Percentiles rank a stretch among this genome's conserved stretches.
Conservation (phyloP, 768 basidiomycete species). For the Trametes coccinea region DNA sequence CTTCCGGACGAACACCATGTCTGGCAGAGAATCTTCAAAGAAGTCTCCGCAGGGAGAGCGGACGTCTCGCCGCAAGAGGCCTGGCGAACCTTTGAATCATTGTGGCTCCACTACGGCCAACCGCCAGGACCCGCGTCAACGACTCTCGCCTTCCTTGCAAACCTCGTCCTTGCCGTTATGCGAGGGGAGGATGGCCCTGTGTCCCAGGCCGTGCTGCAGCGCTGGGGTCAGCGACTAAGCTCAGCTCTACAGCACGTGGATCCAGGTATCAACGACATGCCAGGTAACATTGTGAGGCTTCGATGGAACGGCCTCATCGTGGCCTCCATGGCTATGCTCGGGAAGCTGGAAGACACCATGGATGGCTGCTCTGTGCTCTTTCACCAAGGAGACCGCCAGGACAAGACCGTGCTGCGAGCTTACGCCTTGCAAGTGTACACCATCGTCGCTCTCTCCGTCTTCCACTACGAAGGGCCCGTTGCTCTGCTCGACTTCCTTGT, state of each 20-base stretch:
- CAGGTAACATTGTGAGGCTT: constrained; percentile 23
- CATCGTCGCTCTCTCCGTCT: constrained; percentile 39
- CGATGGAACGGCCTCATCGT: constrained; percentile 33
- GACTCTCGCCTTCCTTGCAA: constrained; percentile 7
- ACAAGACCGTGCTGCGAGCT: constrained; percentile 24
- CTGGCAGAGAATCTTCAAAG: constrained; percentile 5
- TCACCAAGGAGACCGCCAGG: background rate
- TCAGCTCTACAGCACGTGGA: constrained; percentile 34
- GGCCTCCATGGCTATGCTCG: constrained; percentile 39
- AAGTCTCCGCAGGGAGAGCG: background rate
- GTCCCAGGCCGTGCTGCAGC: constrained; percentile 23
- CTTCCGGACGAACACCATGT: background rate
- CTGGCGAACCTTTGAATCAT: constrained; percentile 41
- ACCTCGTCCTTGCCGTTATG: constrained; percentile 2
- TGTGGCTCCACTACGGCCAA: constrained; percentile 8
- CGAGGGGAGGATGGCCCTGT: constrained; percentile 2
- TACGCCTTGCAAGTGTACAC: constrained; percentile 38
- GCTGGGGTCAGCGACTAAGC: constrained; percentile 42
- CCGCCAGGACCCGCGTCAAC: constrained; percentile 2
- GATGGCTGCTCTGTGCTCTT: constrained; percentile 25
- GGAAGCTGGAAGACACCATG: constrained; percentile 38
- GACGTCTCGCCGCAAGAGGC: constrained; percentile 32
- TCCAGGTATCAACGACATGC: constrained; percentile 27
- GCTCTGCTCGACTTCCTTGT: constrained; percentile 43
- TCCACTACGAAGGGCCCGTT: constrained; percentile 34